A percentile compares a stretch with the other conserved stretches of the same genome.
Evolutionary conservation across 176 grass and related monocot genomes (phyloP).

Genomic region (Aegilops tauschii): DNA sequence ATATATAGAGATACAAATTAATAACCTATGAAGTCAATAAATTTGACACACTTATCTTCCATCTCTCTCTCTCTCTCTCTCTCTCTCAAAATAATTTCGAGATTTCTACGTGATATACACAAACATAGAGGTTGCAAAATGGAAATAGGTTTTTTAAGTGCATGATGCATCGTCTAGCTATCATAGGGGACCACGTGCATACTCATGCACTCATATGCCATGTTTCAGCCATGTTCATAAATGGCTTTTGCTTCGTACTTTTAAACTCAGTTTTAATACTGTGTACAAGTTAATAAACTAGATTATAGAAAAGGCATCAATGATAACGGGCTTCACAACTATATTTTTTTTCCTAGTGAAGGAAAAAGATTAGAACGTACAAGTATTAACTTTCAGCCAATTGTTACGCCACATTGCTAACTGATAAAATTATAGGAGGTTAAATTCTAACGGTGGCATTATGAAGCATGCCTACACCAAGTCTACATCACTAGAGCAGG

Average conservation of each 20-base stretch:
- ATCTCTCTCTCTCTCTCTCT: neutral
- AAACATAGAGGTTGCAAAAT: neutral
- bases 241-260: neutral
- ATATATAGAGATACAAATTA: neutral
- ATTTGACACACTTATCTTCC: neutral
- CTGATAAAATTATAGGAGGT: too few relatives aligned
- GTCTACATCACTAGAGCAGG: too few relatives aligned
- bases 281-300: neutral
- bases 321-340: neutral
- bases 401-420: too few relatives aligned
- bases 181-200: neutral
- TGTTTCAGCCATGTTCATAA: neutral
- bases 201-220: neutral
- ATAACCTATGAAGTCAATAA: neutral
- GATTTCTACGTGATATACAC: neutral
- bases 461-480: too few relatives aligned
- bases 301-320: neutral
- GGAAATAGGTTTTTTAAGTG: neutral
- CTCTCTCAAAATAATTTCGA: neutral
- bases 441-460: too few relatives aligned
- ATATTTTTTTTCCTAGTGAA: neutral
- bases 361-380: neutral
- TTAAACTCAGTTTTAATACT: neutral
- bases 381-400: neutral
- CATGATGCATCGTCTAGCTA: neutral